Evolutionary conservation across 2,329 filamentous ascomycete species (phyloP), one percentile per base, ranked within the genome.

Genomic region (Trichoderma semiorbis): DNA sequence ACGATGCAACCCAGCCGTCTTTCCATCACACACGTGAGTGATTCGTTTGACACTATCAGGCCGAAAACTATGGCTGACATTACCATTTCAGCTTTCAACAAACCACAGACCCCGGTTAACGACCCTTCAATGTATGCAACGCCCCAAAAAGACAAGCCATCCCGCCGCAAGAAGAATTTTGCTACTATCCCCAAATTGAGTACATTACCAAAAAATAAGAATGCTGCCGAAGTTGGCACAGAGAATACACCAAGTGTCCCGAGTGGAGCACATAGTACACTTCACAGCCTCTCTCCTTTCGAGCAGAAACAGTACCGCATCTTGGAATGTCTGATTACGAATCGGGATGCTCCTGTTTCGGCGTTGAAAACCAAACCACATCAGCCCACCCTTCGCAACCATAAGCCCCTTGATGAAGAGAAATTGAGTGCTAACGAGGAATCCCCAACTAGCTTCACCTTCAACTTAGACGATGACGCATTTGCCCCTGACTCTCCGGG

Each of bases 61-160:
- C 11, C 47, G 10, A 21, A 36, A 36, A 7, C 3, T 18, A 7
- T 14, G 28, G 55, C 64, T 69, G 24, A 71, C 14, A 16, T 26
- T 73, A 39, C 60, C n/a, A 34, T 14, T 36, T 12, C 26, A 66
- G 69, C 53, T 34, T 65, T 63, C 50, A 65, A 65, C n/a, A 60
- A 60, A 30, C 50, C n/a, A 8, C 26, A 21, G 39, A 69, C 14
- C 12, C 60, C 66, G 34, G 71, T 43, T 36, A 69, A 69, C 21
- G 71, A 79, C 53, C 80, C 83, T 73, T 83, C 84, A 82, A 84
- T 86, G 86, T 88, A 88, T 82, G 86, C 72, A 67, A 73, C 74
- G 76, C 71, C 71, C 63, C 74, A 78, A 70, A 73, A 73, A 71
- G 60, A 69, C 64, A 73, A 73, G 14, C 64, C 72, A 69, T 24